These are phyloP conservation scores for Dioszegia crocea DNA, from an alignment of 768 basidiomycete genomes.

Conservation along the genomic window DNA sequence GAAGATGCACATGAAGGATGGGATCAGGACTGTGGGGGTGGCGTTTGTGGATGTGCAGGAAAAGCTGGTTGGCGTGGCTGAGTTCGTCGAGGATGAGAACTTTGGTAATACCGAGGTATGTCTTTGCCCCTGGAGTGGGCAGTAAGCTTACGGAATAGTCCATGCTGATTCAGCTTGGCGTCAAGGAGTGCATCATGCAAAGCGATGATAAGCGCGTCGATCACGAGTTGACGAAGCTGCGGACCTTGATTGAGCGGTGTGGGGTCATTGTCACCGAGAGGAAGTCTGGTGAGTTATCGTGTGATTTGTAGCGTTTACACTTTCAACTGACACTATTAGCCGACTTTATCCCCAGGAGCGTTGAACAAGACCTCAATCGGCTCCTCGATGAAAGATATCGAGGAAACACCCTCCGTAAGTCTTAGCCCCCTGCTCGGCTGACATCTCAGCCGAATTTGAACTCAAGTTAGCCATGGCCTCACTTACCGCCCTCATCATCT, in stretches of 20 bases:
- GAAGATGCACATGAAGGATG: conserved; percentile 64
- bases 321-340: conserved; percentile 55
- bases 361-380: conserved; percentile 72
- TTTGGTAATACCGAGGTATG: conserved; percentile 91
- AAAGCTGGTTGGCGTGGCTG: conserved; percentile 78
- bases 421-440: neutral
- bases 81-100: conserved; percentile 89
- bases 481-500: conserved; percentile 72
- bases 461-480: conserved; percentile 74
- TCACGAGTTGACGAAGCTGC: conserved; percentile 79
- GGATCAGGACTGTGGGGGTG: conserved; percentile 67
- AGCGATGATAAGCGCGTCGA: conserved; percentile 54
- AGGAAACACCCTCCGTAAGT: conserved; percentile 59
- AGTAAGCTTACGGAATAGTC: conserved; percentile 58
- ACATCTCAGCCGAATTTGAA: conserved; percentile 65
- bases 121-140: no score
- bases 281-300: conserved; percentile 62
- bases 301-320: neutral
- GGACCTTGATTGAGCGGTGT: conserved; percentile 81
- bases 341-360: conserved; percentile 75
- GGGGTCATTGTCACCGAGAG: conserved; percentile 84
- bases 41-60: conserved; percentile 88
- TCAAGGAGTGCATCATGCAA: conserved; percentile 89
- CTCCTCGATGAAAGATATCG: conserved; percentile 58
- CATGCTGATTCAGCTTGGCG: conserved; percentile 87